These are phyloP conservation scores for Vachellia pachyceras DNA, from an alignment of 306 rosid species.

Conservation along the genomic window DNA sequence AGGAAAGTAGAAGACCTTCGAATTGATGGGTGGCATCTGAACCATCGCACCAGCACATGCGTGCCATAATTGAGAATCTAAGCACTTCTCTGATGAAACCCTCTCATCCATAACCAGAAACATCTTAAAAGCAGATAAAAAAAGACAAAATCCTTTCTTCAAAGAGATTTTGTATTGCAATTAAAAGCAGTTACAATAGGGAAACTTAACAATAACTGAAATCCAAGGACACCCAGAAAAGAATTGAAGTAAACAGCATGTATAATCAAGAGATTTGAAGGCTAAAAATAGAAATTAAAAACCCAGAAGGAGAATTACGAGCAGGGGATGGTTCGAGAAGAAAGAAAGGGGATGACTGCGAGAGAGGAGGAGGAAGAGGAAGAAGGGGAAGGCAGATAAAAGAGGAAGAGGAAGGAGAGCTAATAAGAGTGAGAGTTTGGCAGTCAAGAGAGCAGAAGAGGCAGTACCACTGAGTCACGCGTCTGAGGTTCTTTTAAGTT, in stretches of 20 bases:
- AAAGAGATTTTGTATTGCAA: not conserved
- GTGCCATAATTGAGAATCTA: constrained; percentile 94
- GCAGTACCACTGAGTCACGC: constrained; percentile 38
- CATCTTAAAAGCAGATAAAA: constrained; percentile 34
- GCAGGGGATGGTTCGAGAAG: not conserved
- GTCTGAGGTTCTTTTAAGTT: constrained; percentile 41
- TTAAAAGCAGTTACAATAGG: not conserved
- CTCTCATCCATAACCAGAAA: constrained; percentile 63
- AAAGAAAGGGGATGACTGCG: constrained; percentile 18
- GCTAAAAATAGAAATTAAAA: not conserved
- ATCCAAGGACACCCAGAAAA: constrained; percentile 25
- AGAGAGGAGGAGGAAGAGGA: constrained; percentile 14
- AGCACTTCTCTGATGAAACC: constrained; percentile 56
- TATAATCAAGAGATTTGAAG: not conserved
- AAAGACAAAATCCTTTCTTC: constrained; percentile 15
- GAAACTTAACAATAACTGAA: not conserved
- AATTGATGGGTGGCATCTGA: constrained; percentile 84
- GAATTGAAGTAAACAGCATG: not conserved
- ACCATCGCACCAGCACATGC: constrained; percentile 98
- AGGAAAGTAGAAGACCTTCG: constrained; percentile 87
- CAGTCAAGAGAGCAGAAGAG: constrained; percentile 34
- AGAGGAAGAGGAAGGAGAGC: not conserved
- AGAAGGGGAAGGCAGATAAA: constrained; percentile 1
- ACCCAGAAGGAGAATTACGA: not conserved
- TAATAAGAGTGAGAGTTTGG: constrained; percentile 26